Evolutionary conservation across 2,329 filamentous ascomycete species (phyloP).

Genomic region (Exophiala viscosa): DNA sequence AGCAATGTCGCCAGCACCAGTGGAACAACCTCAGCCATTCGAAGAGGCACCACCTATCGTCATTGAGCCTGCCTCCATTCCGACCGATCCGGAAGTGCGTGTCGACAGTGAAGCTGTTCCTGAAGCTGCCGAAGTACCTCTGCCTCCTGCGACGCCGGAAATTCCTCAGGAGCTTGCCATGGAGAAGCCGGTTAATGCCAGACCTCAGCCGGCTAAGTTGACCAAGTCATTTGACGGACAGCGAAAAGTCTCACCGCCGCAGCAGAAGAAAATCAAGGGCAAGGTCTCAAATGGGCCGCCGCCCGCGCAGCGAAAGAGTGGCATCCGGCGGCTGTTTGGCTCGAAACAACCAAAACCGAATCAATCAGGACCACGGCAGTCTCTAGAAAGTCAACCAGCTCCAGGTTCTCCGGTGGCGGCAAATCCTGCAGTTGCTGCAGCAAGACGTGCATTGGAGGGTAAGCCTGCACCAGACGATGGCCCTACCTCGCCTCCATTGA

Average conservation of each 20-base stretch:
- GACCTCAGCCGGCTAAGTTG: constrained; percentile 17
- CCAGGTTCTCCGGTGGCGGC: constrained; percentile 11
- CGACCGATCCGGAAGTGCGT: constrained; percentile 33
- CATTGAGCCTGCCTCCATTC: constrained; percentile 16
- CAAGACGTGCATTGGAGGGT: constrained; percentile 28
- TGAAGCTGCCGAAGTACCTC: constrained; percentile 36
- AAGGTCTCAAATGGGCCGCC: constrained; percentile 21
- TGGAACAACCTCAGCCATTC: neutral
- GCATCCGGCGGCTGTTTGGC: constrained; percentile 27
- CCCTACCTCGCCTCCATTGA: constrained; percentile 24
- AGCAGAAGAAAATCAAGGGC: constrained; percentile 16
- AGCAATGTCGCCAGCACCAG: neutral
- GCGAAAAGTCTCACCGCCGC: constrained; percentile 12
- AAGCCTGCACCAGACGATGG: constrained; percentile 22
- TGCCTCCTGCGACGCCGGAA: constrained; percentile 28
- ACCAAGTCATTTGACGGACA: constrained; percentile 21
- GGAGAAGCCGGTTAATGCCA: neutral
- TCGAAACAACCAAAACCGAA: constrained; percentile 22
- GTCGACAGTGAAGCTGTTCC: constrained; percentile 25
- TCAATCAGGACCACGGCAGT: constrained; percentile 7
- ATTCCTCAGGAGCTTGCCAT: neutral
- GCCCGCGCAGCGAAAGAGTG: constrained; percentile 21
- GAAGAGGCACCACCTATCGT: neutral
- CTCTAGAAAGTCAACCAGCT: neutral
- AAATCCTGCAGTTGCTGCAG: constrained; percentile 26